phyloP scores from a whole-genome alignment of 2,329 filamentous ascomycete genomes.

The Dryadomyces quercivorus region DNA sequence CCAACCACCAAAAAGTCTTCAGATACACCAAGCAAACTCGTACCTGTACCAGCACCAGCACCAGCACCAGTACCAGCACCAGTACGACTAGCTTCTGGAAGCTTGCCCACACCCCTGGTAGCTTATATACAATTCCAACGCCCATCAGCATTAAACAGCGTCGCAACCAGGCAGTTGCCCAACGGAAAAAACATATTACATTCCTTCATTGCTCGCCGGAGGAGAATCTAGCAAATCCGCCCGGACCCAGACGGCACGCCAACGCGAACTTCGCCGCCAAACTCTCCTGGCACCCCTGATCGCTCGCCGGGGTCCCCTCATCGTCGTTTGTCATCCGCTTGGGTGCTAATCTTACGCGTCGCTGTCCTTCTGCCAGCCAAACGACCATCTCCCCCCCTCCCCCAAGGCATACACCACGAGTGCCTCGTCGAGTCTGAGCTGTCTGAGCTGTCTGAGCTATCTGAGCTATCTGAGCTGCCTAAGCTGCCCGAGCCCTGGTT shows the following conservation, averaged over 20 bases:
- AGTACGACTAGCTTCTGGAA: not conserved
- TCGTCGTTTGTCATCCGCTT: not conserved
- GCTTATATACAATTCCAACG: not conserved
- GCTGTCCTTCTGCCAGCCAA: not conserved
- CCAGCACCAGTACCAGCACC: not conserved
- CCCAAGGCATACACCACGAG: not conserved
- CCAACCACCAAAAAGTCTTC: not conserved
- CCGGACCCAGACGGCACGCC: too few species aligned
- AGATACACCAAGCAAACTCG: not conserved
- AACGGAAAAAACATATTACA: not conserved
- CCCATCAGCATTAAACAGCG: not conserved
- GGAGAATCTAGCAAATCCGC: not conserved
- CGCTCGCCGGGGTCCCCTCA: not conserved
- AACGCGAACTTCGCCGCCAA: not conserved
- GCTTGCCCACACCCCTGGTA: not conserved
- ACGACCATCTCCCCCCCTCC: not conserved
- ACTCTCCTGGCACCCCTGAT: not conserved
- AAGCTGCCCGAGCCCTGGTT: too few species aligned
- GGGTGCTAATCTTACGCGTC: constrained; percentile 3
- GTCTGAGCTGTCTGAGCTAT: not conserved
- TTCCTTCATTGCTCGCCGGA: not conserved
- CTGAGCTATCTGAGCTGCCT: too few species aligned
- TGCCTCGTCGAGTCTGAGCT: not conserved
- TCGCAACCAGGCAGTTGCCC: not conserved
- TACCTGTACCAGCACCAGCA: not conserved